Percentiles rank a stretch among this genome's conserved stretches.
Evolutionary conservation across 495 filamentous ascomycete genomes (phyloP).

Genomic region (Aspergillus hancockii): DNA sequence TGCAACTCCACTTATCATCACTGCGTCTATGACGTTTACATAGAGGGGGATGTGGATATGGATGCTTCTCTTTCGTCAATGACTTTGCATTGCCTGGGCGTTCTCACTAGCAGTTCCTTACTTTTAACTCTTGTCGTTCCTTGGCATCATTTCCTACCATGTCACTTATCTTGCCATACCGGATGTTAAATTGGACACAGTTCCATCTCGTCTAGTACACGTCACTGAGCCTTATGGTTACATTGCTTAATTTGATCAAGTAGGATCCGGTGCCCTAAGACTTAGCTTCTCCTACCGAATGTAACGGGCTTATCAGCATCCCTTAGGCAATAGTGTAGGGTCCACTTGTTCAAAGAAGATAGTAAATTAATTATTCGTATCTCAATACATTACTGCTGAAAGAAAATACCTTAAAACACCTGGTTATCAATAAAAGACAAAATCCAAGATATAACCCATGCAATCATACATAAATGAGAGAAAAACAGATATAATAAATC

Average conservation of each 20-base stretch:
- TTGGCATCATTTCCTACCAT: not conserved
- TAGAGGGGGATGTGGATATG: not conserved
- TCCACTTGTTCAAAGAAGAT: not conserved
- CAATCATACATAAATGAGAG: not conserved
- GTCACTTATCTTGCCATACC: not conserved
- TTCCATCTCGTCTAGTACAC: not conserved
- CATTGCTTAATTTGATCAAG: not conserved
- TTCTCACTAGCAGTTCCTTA: conserved; percentile 12
- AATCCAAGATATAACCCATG: not conserved
- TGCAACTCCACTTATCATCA: not conserved
- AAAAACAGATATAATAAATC: not conserved
- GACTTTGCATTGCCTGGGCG: conserved; percentile 27
- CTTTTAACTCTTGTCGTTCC: not conserved
- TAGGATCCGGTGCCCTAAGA: not conserved
- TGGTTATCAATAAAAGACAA: not conserved
- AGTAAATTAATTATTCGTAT: not conserved
- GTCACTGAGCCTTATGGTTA: not conserved
- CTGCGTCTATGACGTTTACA: not conserved
- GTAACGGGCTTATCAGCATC: not conserved
- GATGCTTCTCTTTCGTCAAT: conserved; percentile 9
- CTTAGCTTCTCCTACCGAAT: not conserved
- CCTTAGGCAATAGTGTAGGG: not conserved
- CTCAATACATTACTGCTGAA: not conserved
- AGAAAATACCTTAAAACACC: not conserved
- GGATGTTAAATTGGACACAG: not conserved